These are phyloP conservation scores for Gentiana dahurica DNA, from an alignment of 257 asterid species.

Conservation along the genomic window DNA sequence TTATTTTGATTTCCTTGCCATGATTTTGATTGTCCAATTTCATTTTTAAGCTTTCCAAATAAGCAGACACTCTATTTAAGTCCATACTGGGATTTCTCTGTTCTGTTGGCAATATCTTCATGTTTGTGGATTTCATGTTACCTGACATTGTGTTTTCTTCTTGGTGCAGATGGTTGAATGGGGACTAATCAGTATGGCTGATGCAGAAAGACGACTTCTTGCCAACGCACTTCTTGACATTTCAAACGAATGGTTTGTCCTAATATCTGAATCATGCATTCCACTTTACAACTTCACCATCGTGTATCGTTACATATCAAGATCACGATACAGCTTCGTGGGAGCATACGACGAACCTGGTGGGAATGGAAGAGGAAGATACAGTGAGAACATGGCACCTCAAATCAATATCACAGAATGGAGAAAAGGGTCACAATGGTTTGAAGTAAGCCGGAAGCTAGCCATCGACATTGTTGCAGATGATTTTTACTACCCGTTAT, in stretches of 20 bases:
- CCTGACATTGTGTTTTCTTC: not conserved
- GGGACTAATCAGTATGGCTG: constrained; percentile 45
- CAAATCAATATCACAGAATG: constrained; percentile 25
- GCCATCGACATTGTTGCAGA: constrained; percentile 32
- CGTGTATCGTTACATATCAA: constrained; percentile 27
- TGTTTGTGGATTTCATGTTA: not conserved
- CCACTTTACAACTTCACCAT: constrained; percentile 26
- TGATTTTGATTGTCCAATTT: too few species aligned
- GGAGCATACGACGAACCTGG: constrained; percentile 29
- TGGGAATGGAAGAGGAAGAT: constrained; percentile 36
- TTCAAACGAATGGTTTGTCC: constrained; percentile 39
- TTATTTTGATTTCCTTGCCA: too few species aligned
- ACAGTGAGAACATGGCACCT: constrained; percentile 25
- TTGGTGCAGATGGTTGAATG: constrained; percentile 29
- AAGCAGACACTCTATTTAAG: too few species aligned
- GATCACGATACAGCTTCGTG: constrained; percentile 33
- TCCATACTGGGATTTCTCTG: too few species aligned
- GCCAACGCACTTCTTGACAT: constrained; percentile 35
- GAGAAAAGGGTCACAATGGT: constrained; percentile 49
- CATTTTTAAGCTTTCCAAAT: too few species aligned
- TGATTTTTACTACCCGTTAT: constrained; percentile 23
- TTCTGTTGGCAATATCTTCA: not conserved
- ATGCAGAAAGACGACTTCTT: constrained; percentile 42
- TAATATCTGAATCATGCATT: constrained; percentile 41
- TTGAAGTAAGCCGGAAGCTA: constrained; percentile 29